Conservation (phyloP, 2,329 filamentous ascomycete species). For the Pochonia chlamydosporia region DNA sequence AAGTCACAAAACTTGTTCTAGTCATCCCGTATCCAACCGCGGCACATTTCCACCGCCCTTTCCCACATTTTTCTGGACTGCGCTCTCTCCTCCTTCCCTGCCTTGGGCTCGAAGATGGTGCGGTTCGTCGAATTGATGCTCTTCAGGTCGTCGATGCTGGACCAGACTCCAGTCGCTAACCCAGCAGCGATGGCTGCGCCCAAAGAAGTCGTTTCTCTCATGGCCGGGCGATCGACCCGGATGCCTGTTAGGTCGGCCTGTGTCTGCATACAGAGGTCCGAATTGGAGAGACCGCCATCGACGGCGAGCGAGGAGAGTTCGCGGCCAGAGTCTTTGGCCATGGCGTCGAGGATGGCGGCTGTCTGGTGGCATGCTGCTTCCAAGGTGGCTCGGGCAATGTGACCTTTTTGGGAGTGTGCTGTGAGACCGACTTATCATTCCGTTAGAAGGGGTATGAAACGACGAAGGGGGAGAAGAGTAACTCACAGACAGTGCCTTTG, state of each 20-base stretch:
- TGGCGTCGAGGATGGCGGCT: conserved; percentile 84
- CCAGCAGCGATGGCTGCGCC: conserved; percentile 86
- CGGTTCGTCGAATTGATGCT: conserved; percentile 66
- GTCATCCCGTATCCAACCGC: conserved; percentile 41
- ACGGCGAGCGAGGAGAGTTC: conserved; percentile 71
- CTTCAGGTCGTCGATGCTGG: conserved; percentile 65
- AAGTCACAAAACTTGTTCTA: background rate
- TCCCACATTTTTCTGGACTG: conserved; percentile 47
- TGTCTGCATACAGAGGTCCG: conserved; percentile 84
- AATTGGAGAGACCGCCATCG: conserved; percentile 86
- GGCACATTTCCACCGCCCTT: conserved; percentile 53
- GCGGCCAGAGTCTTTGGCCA: conserved; percentile 80
- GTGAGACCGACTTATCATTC: conserved; percentile 64
- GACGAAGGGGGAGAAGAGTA: background rate
- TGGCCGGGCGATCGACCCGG: conserved; percentile 74
- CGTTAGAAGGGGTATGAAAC: background rate
- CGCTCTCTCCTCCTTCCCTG: conserved; percentile 36
- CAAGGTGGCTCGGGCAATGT: conserved; percentile 83
- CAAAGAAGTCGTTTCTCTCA: conserved; percentile 86
- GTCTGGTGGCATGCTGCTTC: conserved; percentile 92
- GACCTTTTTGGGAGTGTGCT: conserved; percentile 76
- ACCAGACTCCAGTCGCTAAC: conserved; percentile 77
- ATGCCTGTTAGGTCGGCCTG: conserved; percentile 83
- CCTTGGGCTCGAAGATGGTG: conserved; percentile 63
- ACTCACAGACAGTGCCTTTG: conserved; percentile 74